A percentile compares a stretch with the other conserved stretches of the same genome.
phyloP scores from a whole-genome alignment of 2,329 filamentous ascomycete genomes.

The Metarhizium brunneum region DNA sequence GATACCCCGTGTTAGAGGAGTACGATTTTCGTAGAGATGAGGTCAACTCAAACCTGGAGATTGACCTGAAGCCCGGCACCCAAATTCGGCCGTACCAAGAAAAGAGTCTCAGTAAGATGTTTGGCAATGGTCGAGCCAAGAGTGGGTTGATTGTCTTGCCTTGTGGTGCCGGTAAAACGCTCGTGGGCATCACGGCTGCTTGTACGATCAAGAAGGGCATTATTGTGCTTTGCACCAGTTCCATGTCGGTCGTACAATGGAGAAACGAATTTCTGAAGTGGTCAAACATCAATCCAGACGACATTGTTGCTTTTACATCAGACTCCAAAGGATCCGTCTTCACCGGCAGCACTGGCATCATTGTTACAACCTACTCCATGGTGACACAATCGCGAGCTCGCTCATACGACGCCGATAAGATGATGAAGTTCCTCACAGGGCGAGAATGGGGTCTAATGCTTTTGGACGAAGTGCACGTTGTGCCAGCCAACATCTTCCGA shows the following conservation, averaged over 20 bases:
- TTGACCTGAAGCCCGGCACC: conserved; percentile 81
- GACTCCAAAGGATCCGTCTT: conserved; percentile 77
- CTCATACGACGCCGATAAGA: conserved; percentile 88
- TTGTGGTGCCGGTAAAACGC: conserved; percentile 91
- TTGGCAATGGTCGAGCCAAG: conserved; percentile 93
- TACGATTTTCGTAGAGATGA: conserved; percentile 95
- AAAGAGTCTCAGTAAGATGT: conserved; percentile 98
- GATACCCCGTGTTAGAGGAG: conserved; percentile 84
- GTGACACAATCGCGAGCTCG: conserved; percentile 84
- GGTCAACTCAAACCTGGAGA: conserved; percentile 82
- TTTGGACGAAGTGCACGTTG: conserved; percentile 94
- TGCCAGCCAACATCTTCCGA: conserved; percentile 92
- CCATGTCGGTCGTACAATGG: conserved; percentile 98
- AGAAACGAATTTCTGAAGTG: conserved; percentile 93
- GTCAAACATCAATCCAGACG: conserved; percentile 89
- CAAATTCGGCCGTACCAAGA: conserved; percentile 94
- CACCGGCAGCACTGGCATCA: conserved; percentile 83
- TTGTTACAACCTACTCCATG: conserved; percentile 98
- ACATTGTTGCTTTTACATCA: conserved; percentile 91
- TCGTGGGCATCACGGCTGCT: conserved; percentile 96
- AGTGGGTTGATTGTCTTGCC: conserved; percentile 96
- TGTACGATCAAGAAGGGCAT: conserved; percentile 97
- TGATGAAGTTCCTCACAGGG: conserved; percentile 87
- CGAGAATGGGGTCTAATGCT: conserved; percentile 98
- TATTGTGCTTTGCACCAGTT: conserved; percentile 91